Evolutionary conservation across 805 yeast species (phyloP).

Genomic region (Pichia deserticola): DNA sequence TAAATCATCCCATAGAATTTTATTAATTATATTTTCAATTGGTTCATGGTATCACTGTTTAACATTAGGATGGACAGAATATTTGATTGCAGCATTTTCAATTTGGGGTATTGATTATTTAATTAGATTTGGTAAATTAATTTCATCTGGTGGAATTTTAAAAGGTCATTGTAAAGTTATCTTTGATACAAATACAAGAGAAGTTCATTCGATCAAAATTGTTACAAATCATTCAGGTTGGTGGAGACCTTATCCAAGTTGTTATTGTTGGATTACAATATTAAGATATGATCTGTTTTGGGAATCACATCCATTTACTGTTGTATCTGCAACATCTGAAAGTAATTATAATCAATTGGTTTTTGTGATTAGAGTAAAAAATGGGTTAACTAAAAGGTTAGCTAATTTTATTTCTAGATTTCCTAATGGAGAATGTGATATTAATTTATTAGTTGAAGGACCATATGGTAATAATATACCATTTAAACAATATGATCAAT

Average conservation of each 20-base stretch:
- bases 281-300: constrained; percentile 40
- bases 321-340: constrained; percentile 35
- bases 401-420: constrained; percentile 25
- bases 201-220: constrained; percentile 39
- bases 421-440: constrained; percentile 28
- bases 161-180: constrained; percentile 37
- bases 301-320: constrained; percentile 67
- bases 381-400: constrained; percentile 43
- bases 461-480: constrained; percentile 50
- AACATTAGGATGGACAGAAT: constrained; percentile 43
- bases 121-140: constrained; percentile 46
- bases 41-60: constrained; percentile 42
- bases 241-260: constrained; percentile 55
- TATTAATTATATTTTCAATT: constrained; percentile 35
- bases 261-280: constrained; percentile 52
- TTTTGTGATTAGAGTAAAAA: constrained; percentile 43
- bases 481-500: constrained; percentile 38
- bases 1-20: constrained; percentile 35
- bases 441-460: constrained; percentile 49
- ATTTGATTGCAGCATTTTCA: constrained; percentile 46
- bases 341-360: constrained; percentile 36
- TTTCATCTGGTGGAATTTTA: constrained; percentile 53
- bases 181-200: constrained; percentile 7
- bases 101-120: constrained; percentile 69
- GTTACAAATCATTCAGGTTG: constrained; percentile 42